These are phyloP conservation scores for Ogataea trehalophila DNA, from an alignment of 805 yeast species.

Conservation along the genomic window DNA sequence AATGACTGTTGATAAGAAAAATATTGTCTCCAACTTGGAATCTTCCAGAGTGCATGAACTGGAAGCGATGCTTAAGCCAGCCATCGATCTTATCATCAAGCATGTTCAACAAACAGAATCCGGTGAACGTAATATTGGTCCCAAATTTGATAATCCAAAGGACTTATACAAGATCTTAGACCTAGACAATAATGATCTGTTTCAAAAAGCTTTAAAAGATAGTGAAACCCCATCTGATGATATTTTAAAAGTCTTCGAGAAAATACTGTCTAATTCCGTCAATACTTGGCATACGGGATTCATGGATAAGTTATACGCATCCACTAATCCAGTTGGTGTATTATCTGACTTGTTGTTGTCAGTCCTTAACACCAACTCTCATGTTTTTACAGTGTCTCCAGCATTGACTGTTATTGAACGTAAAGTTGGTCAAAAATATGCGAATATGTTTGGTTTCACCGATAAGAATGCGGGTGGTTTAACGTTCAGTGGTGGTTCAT, in stretches of 20 bases:
- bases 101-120: constrained; percentile 45
- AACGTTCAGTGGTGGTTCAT: constrained; percentile 84
- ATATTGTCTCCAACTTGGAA: constrained; percentile 36
- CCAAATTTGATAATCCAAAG: constrained; percentile 42
- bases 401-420: constrained; percentile 73
- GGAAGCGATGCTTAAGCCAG: constrained; percentile 45
- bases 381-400: constrained; percentile 82
- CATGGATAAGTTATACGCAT: constrained; percentile 76
- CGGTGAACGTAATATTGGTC: constrained; percentile 48
- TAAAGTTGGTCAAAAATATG: constrained; percentile 62
- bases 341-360: constrained; percentile 66
- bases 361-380: constrained; percentile 75
- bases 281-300: constrained; percentile 88
- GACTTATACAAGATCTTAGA: constrained; percentile 36
- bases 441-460: constrained; percentile 55
- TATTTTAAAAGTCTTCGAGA: constrained; percentile 46
- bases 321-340: constrained; percentile 82
- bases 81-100: constrained; percentile 46
- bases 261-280: constrained; percentile 60
- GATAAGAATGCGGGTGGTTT: constrained; percentile 67
- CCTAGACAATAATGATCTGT: constrained; percentile 29
- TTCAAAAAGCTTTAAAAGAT: constrained; percentile 17
- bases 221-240: constrained; percentile 28
- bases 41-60: constrained; percentile 50
- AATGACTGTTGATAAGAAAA: neutral